Evolutionary conservation across 139 green algal genomes (phyloP).

Genomic region (Zygnema circumcarinatum): DNA sequence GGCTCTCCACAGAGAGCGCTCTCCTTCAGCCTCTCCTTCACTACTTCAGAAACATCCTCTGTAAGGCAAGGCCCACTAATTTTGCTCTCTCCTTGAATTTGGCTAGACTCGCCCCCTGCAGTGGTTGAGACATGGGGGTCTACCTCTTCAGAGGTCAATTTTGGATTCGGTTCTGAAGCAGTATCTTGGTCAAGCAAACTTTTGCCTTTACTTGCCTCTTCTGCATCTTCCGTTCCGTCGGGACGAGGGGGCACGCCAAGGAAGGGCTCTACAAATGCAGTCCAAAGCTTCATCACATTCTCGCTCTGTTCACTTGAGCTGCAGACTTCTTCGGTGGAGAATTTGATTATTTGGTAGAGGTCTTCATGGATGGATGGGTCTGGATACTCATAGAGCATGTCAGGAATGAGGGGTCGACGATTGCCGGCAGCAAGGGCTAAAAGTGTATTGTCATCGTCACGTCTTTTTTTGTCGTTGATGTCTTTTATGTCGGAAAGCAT

Average conservation of each 20-base stretch:
- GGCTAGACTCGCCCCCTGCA: not conserved
- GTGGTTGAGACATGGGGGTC: not conserved
- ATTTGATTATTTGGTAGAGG: constrained; percentile 78
- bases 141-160: too few relatives aligned
- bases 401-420: constrained; percentile 43
- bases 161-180: too few relatives aligned
- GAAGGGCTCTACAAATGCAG: constrained; percentile 84
- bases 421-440: constrained; percentile 12
- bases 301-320: constrained; percentile 39
- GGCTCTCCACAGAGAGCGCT: not conserved
- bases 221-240: not conserved
- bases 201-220: not conserved
- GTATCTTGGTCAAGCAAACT: not conserved
- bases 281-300: constrained; percentile 78
- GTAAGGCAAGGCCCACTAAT: not conserved
- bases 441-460: constrained; percentile 51
- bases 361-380: constrained; percentile 76
- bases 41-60: not conserved
- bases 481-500: constrained; percentile 91
- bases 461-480: constrained; percentile 72
- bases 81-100: not conserved
- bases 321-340: constrained; percentile 72
- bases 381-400: constrained; percentile 81
- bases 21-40: not conserved
- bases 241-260: constrained; percentile 75